Conservation (phyloP, 192 early-diverging fungal genomes). For the Rhizoclosmatium globosum region DNA sequence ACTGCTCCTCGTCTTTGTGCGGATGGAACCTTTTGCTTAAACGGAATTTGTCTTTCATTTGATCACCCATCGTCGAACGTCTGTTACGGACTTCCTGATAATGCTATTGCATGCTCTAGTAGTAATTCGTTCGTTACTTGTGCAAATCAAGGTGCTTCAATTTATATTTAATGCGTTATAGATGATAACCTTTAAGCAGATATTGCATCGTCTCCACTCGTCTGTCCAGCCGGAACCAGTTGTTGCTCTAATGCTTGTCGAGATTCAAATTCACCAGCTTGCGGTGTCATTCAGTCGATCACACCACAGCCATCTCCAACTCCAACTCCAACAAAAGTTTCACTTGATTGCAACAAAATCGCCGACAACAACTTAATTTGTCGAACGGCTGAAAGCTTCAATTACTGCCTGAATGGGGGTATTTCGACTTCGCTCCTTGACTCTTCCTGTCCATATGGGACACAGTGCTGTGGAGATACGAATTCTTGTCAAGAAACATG, state of each 20-base stretch:
- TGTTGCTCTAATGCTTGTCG: conserved; percentile 4
- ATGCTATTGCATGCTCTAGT: conserved; percentile 4
- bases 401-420: not conserved
- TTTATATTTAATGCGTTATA: not conserved
- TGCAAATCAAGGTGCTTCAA: conserved; percentile 5
- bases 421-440: not conserved
- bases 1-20: not conserved
- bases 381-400: conserved; percentile 4
- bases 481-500: conserved; percentile 17
- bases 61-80: not conserved
- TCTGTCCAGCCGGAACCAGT: not conserved
- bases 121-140: not conserved
- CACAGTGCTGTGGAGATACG: conserved; percentile 11
- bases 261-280: not conserved
- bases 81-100: not conserved
- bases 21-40: conserved; percentile 7
- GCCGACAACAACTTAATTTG: conserved; percentile 21
- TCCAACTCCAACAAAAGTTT: not conserved
- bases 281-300: not conserved
- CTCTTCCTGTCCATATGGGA: conserved; percentile 17
- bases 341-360: not conserved
- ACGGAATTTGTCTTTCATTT: conserved; percentile 5
- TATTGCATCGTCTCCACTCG: not conserved
- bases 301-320: not conserved
- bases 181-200: not conserved